Percentiles rank a stretch among this genome's conserved stretches.
phyloP scores from a whole-genome alignment of 164 flowering plant genomes.

The Vitis rupestris region DNA sequence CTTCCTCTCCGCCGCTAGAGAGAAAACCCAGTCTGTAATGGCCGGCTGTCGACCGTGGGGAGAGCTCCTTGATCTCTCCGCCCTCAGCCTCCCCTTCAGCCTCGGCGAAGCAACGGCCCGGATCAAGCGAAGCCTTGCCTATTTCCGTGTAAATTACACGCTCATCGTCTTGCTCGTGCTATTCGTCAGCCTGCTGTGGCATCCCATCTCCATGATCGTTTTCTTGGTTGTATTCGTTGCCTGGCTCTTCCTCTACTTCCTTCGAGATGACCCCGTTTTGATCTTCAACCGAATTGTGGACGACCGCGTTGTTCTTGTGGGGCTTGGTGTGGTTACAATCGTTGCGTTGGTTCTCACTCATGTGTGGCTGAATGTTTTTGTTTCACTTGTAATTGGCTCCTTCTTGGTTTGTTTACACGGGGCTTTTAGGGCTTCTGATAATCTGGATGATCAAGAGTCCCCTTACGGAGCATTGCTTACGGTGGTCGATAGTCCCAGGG shows the following conservation, averaged over 20 bases:
- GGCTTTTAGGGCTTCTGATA: slow-evolving; percentile 53
- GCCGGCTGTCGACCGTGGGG: slow-evolving; percentile 55
- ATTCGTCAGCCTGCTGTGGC: slow-evolving; percentile 54
- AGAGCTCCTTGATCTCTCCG: slow-evolving; percentile 35
- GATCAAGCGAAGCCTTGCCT: slow-evolving; percentile 45
- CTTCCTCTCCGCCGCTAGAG: slow-evolving; percentile 9
- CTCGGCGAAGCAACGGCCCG: slow-evolving; percentile 50
- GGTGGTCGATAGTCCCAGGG: slow-evolving; percentile 24
- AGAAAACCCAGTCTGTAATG: slow-evolving; percentile 13
- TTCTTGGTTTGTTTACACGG: slow-evolving; percentile 52
- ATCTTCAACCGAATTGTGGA: slow-evolving; percentile 38
- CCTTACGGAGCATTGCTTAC: slow-evolving; percentile 44
- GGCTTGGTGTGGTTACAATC: slow-evolving; percentile 38
- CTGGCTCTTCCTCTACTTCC: slow-evolving; percentile 63
- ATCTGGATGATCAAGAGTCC: slow-evolving; percentile 34
- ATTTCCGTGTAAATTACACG: slow-evolving; percentile 63
- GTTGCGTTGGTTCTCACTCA: slow-evolving; percentile 40
- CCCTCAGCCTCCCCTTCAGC: slow-evolving; percentile 49
- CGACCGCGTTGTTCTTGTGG: slow-evolving; percentile 41
- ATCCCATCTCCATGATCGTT: slow-evolving; percentile 58
- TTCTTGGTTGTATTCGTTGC: slow-evolving; percentile 43
- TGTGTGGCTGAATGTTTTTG: slow-evolving; percentile 52
- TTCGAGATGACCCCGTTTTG: slow-evolving; percentile 47
- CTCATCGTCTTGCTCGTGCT: slow-evolving; percentile 37
- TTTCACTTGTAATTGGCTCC: slow-evolving; percentile 35